Base-by-base conservation (phyloP, 164 flowering plant genomes). In the Piper betle region DNA sequence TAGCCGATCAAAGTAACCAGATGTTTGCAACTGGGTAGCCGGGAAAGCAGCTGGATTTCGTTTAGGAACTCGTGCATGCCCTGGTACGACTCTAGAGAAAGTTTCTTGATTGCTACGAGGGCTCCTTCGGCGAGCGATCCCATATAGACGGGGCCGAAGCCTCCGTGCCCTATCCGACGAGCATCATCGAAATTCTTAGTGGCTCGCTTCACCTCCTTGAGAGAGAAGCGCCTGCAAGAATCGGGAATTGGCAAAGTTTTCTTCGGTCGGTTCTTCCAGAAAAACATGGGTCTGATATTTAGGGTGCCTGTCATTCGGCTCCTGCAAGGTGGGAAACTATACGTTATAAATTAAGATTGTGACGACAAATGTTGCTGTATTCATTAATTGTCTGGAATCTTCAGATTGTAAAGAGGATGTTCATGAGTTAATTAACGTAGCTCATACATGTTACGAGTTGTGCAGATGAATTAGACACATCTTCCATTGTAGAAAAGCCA, bases 51-150 rank as follows among this genome's bases (percentile, higher is more conserved):
- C 60, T 67, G 65, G 16, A 67, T 67, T 60, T 85, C 87, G 0
- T 87, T 83, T 58, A 71, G 66, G 69, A 85, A 85, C 66, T 82
- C 87, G 33, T 77, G 58, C 39, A 76, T 69, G 16, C 86, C 91
- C 69, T 85, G 87, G 42, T 78, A 79, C 2, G 91, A 83, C 52
- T 79, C 74, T 0, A 84, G 91, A 68, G 80, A 82, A 20, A 86
- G 72, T 73, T 85, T 75, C 65, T 85, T 85, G 9, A 85, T 78
- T 5, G 87, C 91, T 12, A 82, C 91, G 37, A 71, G 66, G 2
- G 74, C 73, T 17, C 68, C 76, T 62, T 80, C 81, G 57, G 80
- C 86, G 37, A 84, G 62, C 38, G 71, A 60, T 11, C 86, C 88
- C 60, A 60, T 75, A 60, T 78, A 83, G 4, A 83, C 88, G 72